phyloP scores from a whole-genome alignment of 1,139 yeast species.

The Debaryomycetaceae sp. region DNA sequence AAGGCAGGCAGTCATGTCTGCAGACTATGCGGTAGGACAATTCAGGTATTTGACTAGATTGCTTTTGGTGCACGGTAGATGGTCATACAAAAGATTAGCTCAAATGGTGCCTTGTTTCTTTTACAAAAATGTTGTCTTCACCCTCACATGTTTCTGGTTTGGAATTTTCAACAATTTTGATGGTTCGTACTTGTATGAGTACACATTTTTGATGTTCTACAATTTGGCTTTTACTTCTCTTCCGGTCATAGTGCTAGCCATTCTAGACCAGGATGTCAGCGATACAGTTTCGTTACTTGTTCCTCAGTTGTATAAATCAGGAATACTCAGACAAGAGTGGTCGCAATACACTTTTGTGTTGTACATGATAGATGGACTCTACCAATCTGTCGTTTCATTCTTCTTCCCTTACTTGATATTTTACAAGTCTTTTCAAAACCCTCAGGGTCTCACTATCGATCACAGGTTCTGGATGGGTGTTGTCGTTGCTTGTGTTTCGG shows the following conservation, averaged over 20 bases:
- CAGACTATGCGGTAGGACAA: constrained; percentile 66
- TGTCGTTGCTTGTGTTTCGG: constrained; percentile 46
- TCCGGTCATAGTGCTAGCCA: constrained; percentile 57
- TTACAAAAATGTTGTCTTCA: constrained; percentile 59
- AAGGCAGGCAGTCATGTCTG: constrained; percentile 64
- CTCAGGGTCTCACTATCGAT: constrained; percentile 49
- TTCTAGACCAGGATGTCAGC: constrained; percentile 60
- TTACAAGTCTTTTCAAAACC: constrained; percentile 42
- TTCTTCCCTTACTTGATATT: constrained; percentile 54
- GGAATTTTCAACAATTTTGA: constrained; percentile 57
- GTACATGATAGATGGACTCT: constrained; percentile 60
- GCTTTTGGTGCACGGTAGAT: constrained; percentile 58
- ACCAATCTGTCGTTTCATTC: constrained; percentile 54
- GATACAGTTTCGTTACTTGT: constrained; percentile 54
- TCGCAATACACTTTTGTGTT: constrained; percentile 48
- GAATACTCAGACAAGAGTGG: constrained; percentile 54
- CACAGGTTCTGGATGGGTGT: constrained; percentile 60
- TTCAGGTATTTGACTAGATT: constrained; percentile 54
- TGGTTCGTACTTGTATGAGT: constrained; percentile 61
- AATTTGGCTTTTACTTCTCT: constrained; percentile 64
- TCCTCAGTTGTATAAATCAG: constrained; percentile 57
- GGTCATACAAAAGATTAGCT: constrained; percentile 61
- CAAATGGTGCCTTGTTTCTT: constrained; percentile 67
- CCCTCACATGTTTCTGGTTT: constrained; percentile 60
- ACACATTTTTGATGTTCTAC: constrained; percentile 60